A percentile compares a stretch with the other conserved stretches of the same genome.
Conservation (phyloP, 2,329 filamentous ascomycete genomes). For the Cercospora nicotianae region DNA sequence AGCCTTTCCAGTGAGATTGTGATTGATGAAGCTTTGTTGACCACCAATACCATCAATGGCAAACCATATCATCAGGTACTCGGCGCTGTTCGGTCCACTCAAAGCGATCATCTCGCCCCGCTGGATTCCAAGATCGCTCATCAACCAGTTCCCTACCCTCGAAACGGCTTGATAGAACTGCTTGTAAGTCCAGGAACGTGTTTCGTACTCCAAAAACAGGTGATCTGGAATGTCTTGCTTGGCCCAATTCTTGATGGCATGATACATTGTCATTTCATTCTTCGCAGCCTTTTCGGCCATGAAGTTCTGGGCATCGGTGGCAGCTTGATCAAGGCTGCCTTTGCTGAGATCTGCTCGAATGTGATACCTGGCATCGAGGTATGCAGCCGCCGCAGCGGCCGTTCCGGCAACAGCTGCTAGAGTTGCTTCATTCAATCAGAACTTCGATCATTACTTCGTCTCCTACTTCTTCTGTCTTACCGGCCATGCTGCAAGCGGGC, state of each 20-base stretch:
- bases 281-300: constrained; percentile 24
- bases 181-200: constrained; percentile 65
- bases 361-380: constrained; percentile 70
- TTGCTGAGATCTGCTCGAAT: constrained; percentile 60
- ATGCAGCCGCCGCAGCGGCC: constrained; percentile 45
- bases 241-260: constrained; percentile 32
- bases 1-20: constrained; percentile 38
- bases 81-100: constrained; percentile 38
- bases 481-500: constrained; percentile 7
- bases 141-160: constrained; percentile 73
- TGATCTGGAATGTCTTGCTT: constrained; percentile 25
- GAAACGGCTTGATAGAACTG: constrained; percentile 68
- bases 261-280: constrained; percentile 30
- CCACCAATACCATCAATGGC: constrained; percentile 61
- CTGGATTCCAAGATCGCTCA: constrained; percentile 51
- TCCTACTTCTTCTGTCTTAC: background rate
- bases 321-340: constrained; percentile 27
- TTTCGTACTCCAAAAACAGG: constrained; percentile 34
- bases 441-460: background rate
- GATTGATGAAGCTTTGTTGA: constrained; percentile 38
- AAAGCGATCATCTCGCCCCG: constrained; percentile 38
- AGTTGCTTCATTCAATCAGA: constrained; percentile 12
- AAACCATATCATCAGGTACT: constrained; percentile 38
- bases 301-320: constrained; percentile 28
- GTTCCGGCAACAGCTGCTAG: constrained; percentile 34